phyloP scores from a whole-genome alignment of 495 filamentous ascomycete species.

The Echria macrotheca region DNA sequence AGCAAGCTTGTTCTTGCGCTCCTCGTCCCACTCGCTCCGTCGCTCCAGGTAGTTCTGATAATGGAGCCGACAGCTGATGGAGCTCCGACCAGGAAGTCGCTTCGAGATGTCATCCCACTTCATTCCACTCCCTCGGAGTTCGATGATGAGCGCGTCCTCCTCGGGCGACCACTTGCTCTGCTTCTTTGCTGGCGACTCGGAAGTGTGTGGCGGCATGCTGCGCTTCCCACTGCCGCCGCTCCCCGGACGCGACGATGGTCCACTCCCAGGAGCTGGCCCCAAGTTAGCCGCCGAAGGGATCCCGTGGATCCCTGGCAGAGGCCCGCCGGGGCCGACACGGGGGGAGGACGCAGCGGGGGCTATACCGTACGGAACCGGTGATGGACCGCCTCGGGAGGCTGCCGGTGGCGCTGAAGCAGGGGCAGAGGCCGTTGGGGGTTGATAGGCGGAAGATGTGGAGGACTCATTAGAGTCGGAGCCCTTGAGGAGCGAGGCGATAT shows the following conservation, averaged over 20 bases:
- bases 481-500: conserved; percentile 81
- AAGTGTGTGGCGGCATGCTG: conserved; percentile 49
- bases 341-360: conserved; percentile 21
- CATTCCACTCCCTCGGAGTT: conserved; percentile 80
- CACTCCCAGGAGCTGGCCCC: conserved; percentile 8
- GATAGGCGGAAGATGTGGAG: conserved; percentile 48
- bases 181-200: conserved; percentile 81
- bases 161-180: conserved; percentile 94
- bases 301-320: not conserved
- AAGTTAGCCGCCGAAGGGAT: conserved; percentile 2
- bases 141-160: conserved; percentile 85
- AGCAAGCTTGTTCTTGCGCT: conserved; percentile 93
- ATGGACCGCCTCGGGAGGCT: conserved; percentile 16
- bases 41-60: conserved; percentile 97
- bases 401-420: conserved; percentile 37
- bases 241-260: conserved; percentile 12
- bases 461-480: conserved; percentile 77
- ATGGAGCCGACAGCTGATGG: conserved; percentile 88
- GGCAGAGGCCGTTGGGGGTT: conserved; percentile 46
- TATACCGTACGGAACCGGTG: conserved; percentile 17
- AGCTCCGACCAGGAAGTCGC: conserved; percentile 79
- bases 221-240: conserved; percentile 32
- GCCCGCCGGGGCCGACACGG: conserved; percentile 10
- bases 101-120: conserved; percentile 99
- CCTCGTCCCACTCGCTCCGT: conserved; percentile 89